Base-by-base conservation (phyloP, 345 rosid species). In the Hibiscus trionum region DNA sequence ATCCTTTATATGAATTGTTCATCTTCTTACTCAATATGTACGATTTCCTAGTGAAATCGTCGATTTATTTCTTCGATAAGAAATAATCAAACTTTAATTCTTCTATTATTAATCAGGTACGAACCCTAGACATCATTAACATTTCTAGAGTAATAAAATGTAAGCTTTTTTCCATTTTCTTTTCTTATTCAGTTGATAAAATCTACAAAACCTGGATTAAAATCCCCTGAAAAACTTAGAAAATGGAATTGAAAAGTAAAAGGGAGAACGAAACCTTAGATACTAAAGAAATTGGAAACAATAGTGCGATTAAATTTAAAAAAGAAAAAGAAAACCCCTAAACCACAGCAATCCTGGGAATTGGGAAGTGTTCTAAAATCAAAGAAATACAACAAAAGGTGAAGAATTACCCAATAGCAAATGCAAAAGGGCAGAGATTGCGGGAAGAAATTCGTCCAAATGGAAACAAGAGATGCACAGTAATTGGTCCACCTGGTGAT, bases 281-380 rank as follows among this genome's bases (percentile, higher is more conserved):
- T 21, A 60, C 35, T 11, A 56, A 21, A 16, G 19, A 19, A 70
- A 33, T 37, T 10, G 61, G 33, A 37, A 11, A 57, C 5, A 59
- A 56, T 19, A 10, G 39, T 35, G 39, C 39, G 39, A 35, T 35
- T 35, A 35, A 35, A 19, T 4, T 5, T 2, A 5, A 35, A 57
- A 57, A 49, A 59, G 60, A 56, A 71, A 3, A 0, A n/a, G n/a
- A n/a, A n/a, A n/a, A n/a, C n/a, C n/a, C n/a, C 29, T 21, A 57
- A 70, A 24, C 49, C 56, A 29, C 62, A 69, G 5, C 59, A 55
- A 69, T 53, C 72, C 72, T 26, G 33, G 33, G 21, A 55, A 53
- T 53, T 12, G 72, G 72, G 50, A 69, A 69, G 62, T 35, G 47
- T 33, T 3, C 27, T 24, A 11, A 26, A 33, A 53, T 35, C 61